Percentiles rank a stretch among this genome's conserved stretches.
Conservation (phyloP, 1,139 yeast species). For the Kodamaea sp. region DNA sequence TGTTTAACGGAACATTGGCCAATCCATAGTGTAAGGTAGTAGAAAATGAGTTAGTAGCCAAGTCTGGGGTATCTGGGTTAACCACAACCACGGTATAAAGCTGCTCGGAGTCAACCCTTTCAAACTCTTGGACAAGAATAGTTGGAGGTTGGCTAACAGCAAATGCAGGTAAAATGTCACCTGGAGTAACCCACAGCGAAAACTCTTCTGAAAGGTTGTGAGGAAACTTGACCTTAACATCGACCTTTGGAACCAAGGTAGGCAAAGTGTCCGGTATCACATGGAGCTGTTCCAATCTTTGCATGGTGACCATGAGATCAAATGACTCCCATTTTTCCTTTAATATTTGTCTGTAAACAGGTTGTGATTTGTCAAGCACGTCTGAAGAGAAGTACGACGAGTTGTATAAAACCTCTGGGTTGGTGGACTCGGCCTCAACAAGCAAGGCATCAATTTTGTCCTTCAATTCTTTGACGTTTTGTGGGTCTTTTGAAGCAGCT, state of each 20-base stretch:
- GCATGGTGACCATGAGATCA: slow-evolving; percentile 75
- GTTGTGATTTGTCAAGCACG: slow-evolving; percentile 65
- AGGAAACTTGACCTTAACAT: slow-evolving; percentile 74
- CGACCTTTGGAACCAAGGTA: slow-evolving; percentile 80
- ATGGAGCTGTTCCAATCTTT: slow-evolving; percentile 80
- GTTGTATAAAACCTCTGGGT: slow-evolving; percentile 84
- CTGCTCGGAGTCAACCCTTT: slow-evolving; percentile 40
- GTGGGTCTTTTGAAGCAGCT: slow-evolving; percentile 5
- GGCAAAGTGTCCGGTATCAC: slow-evolving; percentile 95
- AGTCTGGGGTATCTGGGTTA: slow-evolving; percentile 90
- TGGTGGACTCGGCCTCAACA: slow-evolving; percentile 57
- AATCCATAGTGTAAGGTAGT: slow-evolving; percentile 83
- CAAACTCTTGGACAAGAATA: slow-evolving; percentile 74
- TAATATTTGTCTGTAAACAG: slow-evolving; percentile 74
- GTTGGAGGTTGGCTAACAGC: slow-evolving; percentile 76
- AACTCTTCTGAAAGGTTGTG: slow-evolving; percentile 58
- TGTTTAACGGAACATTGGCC: slow-evolving; percentile 62
- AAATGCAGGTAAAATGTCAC: slow-evolving; percentile 68
- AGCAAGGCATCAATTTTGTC: slow-evolving; percentile 24
- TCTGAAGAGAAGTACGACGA: slow-evolving; percentile 44
- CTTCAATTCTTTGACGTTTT: slow-evolving; percentile 8
- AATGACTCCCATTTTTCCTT: slow-evolving; percentile 71
- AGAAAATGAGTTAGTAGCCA: slow-evolving; percentile 63
- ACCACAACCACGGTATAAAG: slow-evolving; percentile 78
- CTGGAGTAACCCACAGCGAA: slow-evolving; percentile 73